phyloP scores from a whole-genome alignment of 2,329 filamentous ascomycete species.

The Calycina marina region DNA sequence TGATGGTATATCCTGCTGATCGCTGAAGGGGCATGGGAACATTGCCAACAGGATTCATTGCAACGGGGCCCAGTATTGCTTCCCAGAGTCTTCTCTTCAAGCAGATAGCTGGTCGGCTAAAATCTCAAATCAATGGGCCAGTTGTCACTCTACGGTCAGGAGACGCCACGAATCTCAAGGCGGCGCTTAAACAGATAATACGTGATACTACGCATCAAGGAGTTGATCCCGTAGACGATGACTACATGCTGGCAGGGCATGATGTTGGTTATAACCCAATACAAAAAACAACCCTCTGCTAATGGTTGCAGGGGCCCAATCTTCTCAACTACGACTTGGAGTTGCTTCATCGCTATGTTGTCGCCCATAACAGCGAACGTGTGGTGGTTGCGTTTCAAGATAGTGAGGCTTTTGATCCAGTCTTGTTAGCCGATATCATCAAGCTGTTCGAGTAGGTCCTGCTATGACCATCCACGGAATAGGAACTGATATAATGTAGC shows the following conservation, averaged over 20 bases:
- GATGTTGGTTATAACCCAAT: conserved; percentile 4
- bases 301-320: conserved; percentile 47
- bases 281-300: no score
- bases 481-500: conserved; percentile 17
- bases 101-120: conserved; percentile 47
- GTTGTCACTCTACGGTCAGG: conserved; percentile 55
- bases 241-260: conserved; percentile 27
- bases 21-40: conserved; percentile 8
- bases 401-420: conserved; percentile 66
- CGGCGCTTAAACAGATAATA: conserved; percentile 58
- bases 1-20: conserved; percentile 2
- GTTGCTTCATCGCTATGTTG: conserved; percentile 46
- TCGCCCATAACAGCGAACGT: conserved; percentile 36
- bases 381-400: conserved; percentile 66
- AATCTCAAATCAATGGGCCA: conserved; percentile 31
- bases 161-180: conserved; percentile 62
- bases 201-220: conserved; percentile 42
- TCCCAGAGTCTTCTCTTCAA: conserved; percentile 62
- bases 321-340: conserved; percentile 69
- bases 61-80: conserved; percentile 66
- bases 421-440: conserved; percentile 57
- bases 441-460: conserved; percentile 46
- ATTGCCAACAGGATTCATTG: conserved; percentile 53
- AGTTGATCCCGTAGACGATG: conserved; percentile 31
- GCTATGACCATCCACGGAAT: neutral